These are phyloP conservation scores for Articulospora tetracladia DNA, from an alignment of 495 filamentous ascomycete species.

Conservation along the genomic window DNA sequence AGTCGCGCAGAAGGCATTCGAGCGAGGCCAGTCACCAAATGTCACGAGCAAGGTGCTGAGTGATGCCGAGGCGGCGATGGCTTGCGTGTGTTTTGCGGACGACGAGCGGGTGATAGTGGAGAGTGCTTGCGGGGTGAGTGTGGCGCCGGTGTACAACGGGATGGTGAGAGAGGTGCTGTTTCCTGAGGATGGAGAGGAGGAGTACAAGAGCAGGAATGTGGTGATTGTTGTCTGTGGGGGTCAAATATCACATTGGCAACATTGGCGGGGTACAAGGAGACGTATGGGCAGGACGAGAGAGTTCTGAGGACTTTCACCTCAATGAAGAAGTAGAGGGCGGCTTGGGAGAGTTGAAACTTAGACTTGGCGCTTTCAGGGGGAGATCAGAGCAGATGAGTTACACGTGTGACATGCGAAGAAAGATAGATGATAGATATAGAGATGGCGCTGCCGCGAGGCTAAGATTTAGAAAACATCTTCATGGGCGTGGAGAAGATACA, in stretches of 20 bases:
- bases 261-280: constrained; percentile 57
- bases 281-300: constrained; percentile 36
- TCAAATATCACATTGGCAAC: constrained; percentile 67
- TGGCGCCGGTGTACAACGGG: constrained; percentile 63
- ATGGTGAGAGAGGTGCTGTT: constrained; percentile 60
- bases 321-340: neutral
- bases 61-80: constrained; percentile 78
- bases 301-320: neutral
- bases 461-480: too few relatives aligned
- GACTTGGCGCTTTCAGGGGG: too few relatives aligned
- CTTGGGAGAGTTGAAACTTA: neutral
- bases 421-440: too few relatives aligned
- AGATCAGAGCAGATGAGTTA: too few relatives aligned
- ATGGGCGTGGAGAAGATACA: too few relatives aligned
- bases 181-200: constrained; percentile 45
- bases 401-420: too few relatives aligned
- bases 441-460: too few relatives aligned
- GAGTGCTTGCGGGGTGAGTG: constrained; percentile 74
- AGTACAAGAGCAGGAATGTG: constrained; percentile 59
- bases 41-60: constrained; percentile 67
- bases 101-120: constrained; percentile 81
- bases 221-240: constrained; percentile 85
- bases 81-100: constrained; percentile 70
- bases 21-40: constrained; percentile 29
- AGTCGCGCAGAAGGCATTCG: constrained; percentile 68